Conservation (phyloP, 2,329 filamentous ascomycete species). For the Aspergillus sergii region DNA sequence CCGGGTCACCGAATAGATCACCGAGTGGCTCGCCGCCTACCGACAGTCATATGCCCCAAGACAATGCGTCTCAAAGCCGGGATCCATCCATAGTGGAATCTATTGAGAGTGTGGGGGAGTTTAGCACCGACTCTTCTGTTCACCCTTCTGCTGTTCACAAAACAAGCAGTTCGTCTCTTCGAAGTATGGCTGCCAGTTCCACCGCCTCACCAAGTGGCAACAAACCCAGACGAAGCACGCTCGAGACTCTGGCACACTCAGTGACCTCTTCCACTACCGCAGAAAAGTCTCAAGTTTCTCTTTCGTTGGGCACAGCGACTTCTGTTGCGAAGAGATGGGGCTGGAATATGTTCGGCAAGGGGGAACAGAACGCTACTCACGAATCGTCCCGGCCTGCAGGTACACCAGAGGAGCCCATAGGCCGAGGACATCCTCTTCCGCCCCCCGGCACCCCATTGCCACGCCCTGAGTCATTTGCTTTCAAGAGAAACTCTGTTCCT, state of each 20-base stretch:
- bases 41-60: conserved; percentile 38
- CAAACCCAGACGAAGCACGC: conserved; percentile 32
- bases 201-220: conserved; percentile 30
- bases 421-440: conserved; percentile 77
- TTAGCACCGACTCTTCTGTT: conserved; percentile 24
- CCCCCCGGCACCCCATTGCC: conserved; percentile 80
- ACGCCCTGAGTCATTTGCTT: conserved; percentile 60
- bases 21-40: conserved; percentile 48
- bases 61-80: conserved; percentile 42
- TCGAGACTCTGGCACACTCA: conserved; percentile 33
- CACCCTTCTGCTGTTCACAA: conserved; percentile 33
- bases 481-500: conserved; percentile 59
- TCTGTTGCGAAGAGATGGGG: conserved; percentile 64
- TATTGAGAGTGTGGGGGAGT: conserved; percentile 28
- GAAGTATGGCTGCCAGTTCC: conserved; percentile 27
- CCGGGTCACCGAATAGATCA: conserved; percentile 55
- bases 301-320: conserved; percentile 54
- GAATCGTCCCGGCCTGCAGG: conserved; percentile 43
- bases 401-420: conserved; percentile 71
- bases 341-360: conserved; percentile 52
- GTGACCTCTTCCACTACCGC: conserved; percentile 29
- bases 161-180: conserved; percentile 25
- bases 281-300: conserved; percentile 43
- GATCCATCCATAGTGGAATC: conserved; percentile 57
- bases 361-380: conserved; percentile 42